Base-by-base conservation (phyloP, 2,329 filamentous ascomycete species). In the Arthrinium puccinioides region DNA sequence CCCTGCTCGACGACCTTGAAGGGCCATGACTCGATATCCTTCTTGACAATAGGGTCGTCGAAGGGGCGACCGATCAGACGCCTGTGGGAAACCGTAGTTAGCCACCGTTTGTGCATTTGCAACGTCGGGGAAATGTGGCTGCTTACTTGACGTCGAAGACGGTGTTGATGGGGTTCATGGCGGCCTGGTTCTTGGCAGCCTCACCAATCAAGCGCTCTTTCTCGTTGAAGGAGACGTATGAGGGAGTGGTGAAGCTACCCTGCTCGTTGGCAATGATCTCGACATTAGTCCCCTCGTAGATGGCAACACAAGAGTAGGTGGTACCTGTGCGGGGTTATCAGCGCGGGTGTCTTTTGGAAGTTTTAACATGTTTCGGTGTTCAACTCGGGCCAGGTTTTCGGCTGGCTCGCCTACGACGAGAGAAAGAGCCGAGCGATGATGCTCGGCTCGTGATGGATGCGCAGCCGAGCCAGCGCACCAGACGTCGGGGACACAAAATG, bases 241-340 rank as follows among this genome's bases (percentile, higher is more conserved):
- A 97, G 53, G 92, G 92, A 49, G 92, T 97, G 63, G 92, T 97
- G 74, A 95, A 95, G 73, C 81, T 89, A 79, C 90, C 90, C 82
- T 97, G 90, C 80, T 97, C 90, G 74, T 97, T 97, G 84, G 90
- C 90, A 69, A 97, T 96, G 79, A 98, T 98, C 71, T 98, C 92
- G 67, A 97, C 90, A 82, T 95, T 96, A 77, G 79, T 90, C 67
- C 92, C 92, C 74, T 97, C 92, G 74, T 97, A 98, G 71, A 85
- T 94, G 72, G 92, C 92, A 74, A 97, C 92, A 72, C 92, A 98
- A 62, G 92, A 97, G 82, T 98, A 98, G 70, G 92, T 98, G 57
- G 92, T 98, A 71, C 92, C 90, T 96, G 56, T 49, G 26, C 31
- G 32, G 20, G n/a, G 13, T 15, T 14, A 13, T 20, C 33, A 27